phyloP scores from a whole-genome alignment of 257 asterid species.

The Fraxinus pennsylvanica region DNA sequence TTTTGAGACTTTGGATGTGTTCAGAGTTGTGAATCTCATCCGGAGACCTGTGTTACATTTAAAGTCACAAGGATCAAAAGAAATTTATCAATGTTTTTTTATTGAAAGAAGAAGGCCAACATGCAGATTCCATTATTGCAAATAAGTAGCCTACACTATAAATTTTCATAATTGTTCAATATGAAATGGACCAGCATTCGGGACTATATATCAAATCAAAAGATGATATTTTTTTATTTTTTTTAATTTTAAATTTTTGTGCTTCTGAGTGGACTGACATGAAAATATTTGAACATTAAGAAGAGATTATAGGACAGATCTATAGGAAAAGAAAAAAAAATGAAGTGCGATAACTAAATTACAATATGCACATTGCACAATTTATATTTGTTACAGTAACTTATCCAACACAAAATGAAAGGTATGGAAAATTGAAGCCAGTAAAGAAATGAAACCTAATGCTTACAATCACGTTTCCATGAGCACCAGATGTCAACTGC shows the following conservation, averaged over 20 bases:
- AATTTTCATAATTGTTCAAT: not conserved
- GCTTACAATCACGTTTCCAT: conserved; percentile 63
- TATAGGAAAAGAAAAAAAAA: not conserved
- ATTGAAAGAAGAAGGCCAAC: not conserved
- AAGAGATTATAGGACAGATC: not conserved
- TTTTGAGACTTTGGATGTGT: not conserved
- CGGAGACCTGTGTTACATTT: not conserved
- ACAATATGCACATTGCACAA: not conserved
- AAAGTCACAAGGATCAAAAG: not conserved
- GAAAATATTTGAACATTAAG: conserved; percentile 11
- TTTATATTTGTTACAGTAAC: not conserved
- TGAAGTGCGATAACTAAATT: conserved; percentile 6
- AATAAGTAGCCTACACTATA: not conserved
- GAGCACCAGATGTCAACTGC: conserved; percentile 75
- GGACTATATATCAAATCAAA: not conserved
- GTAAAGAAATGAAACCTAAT: conserved; percentile 19
- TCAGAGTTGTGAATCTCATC: not conserved
- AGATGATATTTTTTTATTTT: not conserved
- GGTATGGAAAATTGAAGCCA: conserved; percentile 19
- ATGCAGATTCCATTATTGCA: not conserved
- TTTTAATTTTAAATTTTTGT: not conserved
- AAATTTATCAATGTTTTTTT: not conserved
- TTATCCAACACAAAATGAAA: not conserved
- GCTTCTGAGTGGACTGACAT: not conserved
- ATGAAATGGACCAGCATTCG: not conserved